These are phyloP conservation scores for Raddia distichophylla DNA, from an alignment of 176 grass and related monocot genomes.

Conservation along the genomic window DNA sequence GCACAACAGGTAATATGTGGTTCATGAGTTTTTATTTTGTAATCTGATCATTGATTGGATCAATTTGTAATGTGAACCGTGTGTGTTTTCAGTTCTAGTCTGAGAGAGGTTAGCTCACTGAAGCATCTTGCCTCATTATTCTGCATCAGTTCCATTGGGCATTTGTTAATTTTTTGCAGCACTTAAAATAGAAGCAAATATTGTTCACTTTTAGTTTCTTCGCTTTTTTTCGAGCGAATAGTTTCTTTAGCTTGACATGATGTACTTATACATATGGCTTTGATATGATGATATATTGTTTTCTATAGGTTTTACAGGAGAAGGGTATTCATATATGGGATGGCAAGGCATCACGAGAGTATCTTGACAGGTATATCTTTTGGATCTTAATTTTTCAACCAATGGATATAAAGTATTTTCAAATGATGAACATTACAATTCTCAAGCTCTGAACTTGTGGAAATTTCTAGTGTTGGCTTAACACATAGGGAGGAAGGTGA, in stretches of 20 bases:
- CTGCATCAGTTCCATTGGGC: not conserved
- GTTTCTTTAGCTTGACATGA: not conserved
- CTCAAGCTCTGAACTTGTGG: slow-evolving; percentile 32
- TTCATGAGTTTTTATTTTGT: not conserved
- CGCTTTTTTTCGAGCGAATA: no score
- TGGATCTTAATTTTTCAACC: slow-evolving; percentile 2
- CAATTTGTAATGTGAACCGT: not conserved
- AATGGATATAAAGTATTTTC: slow-evolving; percentile 9
- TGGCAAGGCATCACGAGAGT: slow-evolving; percentile 84
- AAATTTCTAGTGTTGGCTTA: slow-evolving; percentile 66
- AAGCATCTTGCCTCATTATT: not conserved
- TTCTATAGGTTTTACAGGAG: slow-evolving; percentile 72
- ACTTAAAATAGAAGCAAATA: not conserved
- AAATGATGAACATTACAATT: not conserved
- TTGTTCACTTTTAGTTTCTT: not conserved
- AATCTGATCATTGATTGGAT: not conserved
- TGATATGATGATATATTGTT: slow-evolving; percentile 3
- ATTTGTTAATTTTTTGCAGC: not conserved
- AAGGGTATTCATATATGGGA: slow-evolving; percentile 88
- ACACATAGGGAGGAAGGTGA: slow-evolving; percentile 80
- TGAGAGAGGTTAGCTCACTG: not conserved
- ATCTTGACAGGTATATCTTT: slow-evolving; percentile 69
- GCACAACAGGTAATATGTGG: not conserved
- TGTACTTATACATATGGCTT: slow-evolving; percentile 11
- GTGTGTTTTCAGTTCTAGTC: not conserved